phyloP scores from a whole-genome alignment of 257 asterid species.

The Ilex aquifolium region DNA sequence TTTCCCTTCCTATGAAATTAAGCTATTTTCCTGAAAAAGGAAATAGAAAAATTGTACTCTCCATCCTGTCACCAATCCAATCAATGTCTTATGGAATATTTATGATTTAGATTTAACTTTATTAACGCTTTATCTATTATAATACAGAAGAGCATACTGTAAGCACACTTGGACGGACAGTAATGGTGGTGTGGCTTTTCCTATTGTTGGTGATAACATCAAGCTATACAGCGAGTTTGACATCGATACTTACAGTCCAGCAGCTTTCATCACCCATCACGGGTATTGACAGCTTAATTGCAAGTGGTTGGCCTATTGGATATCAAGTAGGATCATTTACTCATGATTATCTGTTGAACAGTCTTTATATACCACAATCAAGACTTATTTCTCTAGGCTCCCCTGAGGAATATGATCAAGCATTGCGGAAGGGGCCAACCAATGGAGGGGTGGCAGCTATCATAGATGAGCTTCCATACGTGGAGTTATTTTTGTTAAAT shows the following conservation, averaged over 20 bases:
- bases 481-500: conserved; percentile 33
- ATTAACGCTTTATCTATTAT: conserved; percentile 1
- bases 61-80: too few relatives aligned
- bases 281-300: conserved; percentile 45
- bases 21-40: too few relatives aligned
- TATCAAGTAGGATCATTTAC: conserved; percentile 52
- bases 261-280: conserved; percentile 44
- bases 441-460: conserved; percentile 41
- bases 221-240: conserved; percentile 62
- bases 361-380: conserved; percentile 27
- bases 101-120: too few relatives aligned
- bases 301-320: conserved; percentile 30
- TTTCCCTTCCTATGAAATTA: too few relatives aligned
- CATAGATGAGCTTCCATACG: conserved; percentile 47
- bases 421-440: conserved; percentile 23
- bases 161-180: conserved; percentile 49
- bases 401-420: conserved; percentile 41
- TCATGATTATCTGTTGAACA: conserved; percentile 28
- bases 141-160: conserved; percentile 41
- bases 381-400: conserved; percentile 38
- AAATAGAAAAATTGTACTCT: too few relatives aligned
- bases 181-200: conserved; percentile 53
- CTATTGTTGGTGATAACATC: conserved; percentile 46
- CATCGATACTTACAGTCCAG: conserved; percentile 56
- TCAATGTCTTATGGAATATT: too few relatives aligned